Conservation (phyloP, 306 rosid species). For the Comarum palustre region DNA sequence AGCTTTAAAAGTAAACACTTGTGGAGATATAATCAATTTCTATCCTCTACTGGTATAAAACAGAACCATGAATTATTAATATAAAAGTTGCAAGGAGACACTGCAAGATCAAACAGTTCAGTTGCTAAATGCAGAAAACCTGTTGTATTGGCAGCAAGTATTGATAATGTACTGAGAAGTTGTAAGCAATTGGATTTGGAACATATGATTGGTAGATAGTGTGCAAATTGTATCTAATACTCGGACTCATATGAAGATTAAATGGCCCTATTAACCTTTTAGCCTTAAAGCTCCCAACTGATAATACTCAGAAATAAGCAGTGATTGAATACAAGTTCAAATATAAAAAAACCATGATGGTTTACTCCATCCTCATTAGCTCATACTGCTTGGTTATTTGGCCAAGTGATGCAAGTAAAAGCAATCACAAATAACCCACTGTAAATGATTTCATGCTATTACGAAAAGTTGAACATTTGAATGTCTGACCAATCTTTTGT, state of each 20-base stretch:
- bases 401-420: background rate
- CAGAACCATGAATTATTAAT: background rate
- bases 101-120: slow-evolving; percentile 7
- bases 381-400: background rate
- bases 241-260: background rate
- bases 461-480: background rate
- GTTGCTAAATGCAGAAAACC: background rate
- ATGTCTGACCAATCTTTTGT: background rate
- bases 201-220: background rate
- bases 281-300: background rate
- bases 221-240: background rate
- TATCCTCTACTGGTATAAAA: background rate
- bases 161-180: background rate
- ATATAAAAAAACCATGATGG: background rate
- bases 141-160: background rate
- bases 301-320: background rate
- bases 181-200: background rate
- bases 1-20: background rate
- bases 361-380: background rate
- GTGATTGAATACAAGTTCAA: background rate
- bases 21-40: background rate
- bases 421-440: background rate
- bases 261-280: background rate
- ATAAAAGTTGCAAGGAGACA: background rate
- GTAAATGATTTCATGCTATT: background rate